phyloP scores from a whole-genome alignment of 768 basidiomycete genomes.

The Xerocomellus dryophilus region DNA sequence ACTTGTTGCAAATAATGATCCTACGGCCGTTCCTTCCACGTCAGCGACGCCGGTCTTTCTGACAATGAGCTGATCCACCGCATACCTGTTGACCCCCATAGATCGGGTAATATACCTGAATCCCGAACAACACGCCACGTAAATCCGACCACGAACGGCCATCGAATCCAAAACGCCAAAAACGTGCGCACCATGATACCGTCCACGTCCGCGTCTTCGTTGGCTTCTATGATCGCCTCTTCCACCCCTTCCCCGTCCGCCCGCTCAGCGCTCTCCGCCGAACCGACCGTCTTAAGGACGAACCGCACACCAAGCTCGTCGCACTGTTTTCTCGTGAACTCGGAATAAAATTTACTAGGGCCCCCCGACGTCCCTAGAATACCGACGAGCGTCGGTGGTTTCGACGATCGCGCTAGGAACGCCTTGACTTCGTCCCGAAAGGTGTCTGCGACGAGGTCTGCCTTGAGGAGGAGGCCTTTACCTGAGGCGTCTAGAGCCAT shows the following conservation, averaged over 20 bases:
- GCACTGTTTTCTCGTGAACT: slow-evolving; percentile 92
- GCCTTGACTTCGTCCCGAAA: slow-evolving; percentile 69
- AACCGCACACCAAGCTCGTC: slow-evolving; percentile 85
- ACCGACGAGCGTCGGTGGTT: slow-evolving; percentile 77
- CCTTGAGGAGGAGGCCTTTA: slow-evolving; percentile 77
- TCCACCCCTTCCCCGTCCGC: slow-evolving; percentile 89
- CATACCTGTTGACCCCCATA: slow-evolving; percentile 82
- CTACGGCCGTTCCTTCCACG: slow-evolving; percentile 35
- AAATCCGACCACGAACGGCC: neutral
- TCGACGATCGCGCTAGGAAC: slow-evolving; percentile 36
- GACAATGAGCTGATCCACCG: slow-evolving; percentile 16
- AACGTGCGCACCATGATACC: slow-evolving; percentile 83
- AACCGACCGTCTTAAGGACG: slow-evolving; percentile 63
- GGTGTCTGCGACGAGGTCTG: slow-evolving; percentile 67
- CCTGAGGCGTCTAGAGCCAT: slow-evolving; percentile 34
- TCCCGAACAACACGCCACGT: neutral
- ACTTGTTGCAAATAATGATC: slow-evolving; percentile 98
- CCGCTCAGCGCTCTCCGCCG: slow-evolving; percentile 38
- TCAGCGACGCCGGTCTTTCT: slow-evolving; percentile 1
- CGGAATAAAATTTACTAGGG: slow-evolving; percentile 79
- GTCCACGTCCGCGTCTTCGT: slow-evolving; percentile 79
- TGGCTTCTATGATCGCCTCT: slow-evolving; percentile 93
- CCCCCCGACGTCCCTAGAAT: slow-evolving; percentile 83
- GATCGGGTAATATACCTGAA: slow-evolving; percentile 92
- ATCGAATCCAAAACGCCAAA: neutral